Base-by-base conservation (phyloP, 1,139 yeast species). In the Saccharomycopsis phalli region DNA sequence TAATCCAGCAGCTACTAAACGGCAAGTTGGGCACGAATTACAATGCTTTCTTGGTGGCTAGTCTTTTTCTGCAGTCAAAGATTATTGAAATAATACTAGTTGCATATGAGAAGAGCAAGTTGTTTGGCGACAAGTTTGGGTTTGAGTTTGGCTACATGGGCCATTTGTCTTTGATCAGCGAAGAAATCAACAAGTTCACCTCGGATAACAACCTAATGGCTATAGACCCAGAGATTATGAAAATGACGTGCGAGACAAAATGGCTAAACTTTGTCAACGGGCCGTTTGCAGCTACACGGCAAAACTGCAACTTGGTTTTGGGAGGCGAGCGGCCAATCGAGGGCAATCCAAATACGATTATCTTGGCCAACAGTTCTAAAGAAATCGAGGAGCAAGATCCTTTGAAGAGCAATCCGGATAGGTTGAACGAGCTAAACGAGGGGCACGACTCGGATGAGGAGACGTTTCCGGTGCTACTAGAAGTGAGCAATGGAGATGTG, bases 121-220 rank as follows among this genome's bases (percentile, higher is more conserved):
- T 74, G 41, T 82, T 82, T 57, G 4, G 16, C 6, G 81, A 76
- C 55, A 63, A 62, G 44, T 74, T 76, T 42, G 81, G 83, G 1
- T 70, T 84, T 49, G 73, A 95, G 49, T 66, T 88, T 47, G 99
- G 98, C 1, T 93, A 82, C 59, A 93, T 91, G 95, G 99, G 99
- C 19, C 98, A 91, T 61, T 67, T 91, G 56, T 91, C 96, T 0
- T 68, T 91, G 49, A 88, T 93, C 48, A 94, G 97, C 7, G 98
- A 93, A 57, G 99, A 91, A 57, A 94, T 91, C 33, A 95, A 88
- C 46, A 93, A 91, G 58, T 91, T 91, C 58, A 81, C 40, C 2
- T 14, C 28, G 5, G 40, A 38, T 8, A 20, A 39, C 33, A 31
- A 38, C 30, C 19, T 45, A 13, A 31, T 21, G 7, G 10, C 20